phyloP scores from a whole-genome alignment of 352 stramenopile species.

The Phytopythium helicoides region DNA sequence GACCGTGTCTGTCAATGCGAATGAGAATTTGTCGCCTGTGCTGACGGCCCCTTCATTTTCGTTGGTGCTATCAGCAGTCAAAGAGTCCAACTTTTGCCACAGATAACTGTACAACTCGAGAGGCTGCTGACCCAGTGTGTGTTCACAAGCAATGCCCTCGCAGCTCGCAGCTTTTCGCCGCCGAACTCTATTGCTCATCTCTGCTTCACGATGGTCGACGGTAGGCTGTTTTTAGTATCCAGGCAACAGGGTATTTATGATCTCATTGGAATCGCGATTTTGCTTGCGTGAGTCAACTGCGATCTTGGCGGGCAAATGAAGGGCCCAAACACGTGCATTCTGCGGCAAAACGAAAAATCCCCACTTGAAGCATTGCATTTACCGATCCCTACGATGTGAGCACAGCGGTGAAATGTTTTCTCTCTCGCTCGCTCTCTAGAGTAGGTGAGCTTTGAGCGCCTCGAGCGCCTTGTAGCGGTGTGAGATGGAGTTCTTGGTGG shows the following conservation, averaged over 20 bases:
- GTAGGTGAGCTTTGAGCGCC: conserved; percentile 45
- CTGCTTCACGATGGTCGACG: neutral
- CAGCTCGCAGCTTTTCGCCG: conserved; percentile 42
- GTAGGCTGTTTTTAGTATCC: no score
- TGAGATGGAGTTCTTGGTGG: conserved; percentile 89
- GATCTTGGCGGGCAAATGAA: no score
- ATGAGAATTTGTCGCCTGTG: conserved; percentile 33
- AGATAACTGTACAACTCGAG: conserved; percentile 63
- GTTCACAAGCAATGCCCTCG: conserved; percentile 62
- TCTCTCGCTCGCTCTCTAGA: no score
- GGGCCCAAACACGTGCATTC: no score
- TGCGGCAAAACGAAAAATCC: no score
- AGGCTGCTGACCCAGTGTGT: conserved; percentile 55
- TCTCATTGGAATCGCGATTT: no score
- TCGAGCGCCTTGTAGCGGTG: conserved; percentile 87
- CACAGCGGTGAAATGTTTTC: no score
- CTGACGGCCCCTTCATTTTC: neutral
- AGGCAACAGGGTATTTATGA: no score
- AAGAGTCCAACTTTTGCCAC: conserved; percentile 40
- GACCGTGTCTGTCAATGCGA: conserved; percentile 62
- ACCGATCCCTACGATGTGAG: no score
- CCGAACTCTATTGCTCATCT: conserved; percentile 1
- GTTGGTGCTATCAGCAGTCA: conserved; percentile 2
- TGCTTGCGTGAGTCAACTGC: no score
- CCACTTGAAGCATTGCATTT: no score